These are phyloP conservation scores for Cytospora schulzeri DNA, from an alignment of 2,329 filamentous ascomycete genomes.

Conservation along the genomic window DNA sequence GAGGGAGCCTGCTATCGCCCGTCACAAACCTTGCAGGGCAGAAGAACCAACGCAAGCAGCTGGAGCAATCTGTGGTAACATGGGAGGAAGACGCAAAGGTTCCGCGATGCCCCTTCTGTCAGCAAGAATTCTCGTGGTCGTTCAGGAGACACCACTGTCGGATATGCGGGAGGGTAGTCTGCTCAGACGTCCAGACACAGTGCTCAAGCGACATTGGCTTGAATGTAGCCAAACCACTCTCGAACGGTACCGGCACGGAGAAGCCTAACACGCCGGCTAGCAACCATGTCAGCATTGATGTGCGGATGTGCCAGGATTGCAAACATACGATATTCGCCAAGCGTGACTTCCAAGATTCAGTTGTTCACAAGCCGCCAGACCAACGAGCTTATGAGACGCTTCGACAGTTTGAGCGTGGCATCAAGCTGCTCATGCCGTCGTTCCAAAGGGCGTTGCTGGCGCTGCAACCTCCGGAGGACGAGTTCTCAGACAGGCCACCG, in stretches of 20 bases:
- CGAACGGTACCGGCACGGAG: conserved; percentile 40
- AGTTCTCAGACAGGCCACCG: conserved; percentile 43
- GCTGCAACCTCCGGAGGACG: conserved; percentile 60
- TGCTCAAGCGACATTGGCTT: conserved; percentile 86
- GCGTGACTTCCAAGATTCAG: conserved; percentile 74
- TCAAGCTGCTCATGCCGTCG: conserved; percentile 75
- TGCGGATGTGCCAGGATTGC: conserved; percentile 93
- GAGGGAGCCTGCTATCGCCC: conserved; percentile 58
- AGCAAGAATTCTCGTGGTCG: conserved; percentile 93
- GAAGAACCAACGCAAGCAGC: conserved; percentile 73
- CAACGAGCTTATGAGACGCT: conserved; percentile 82
- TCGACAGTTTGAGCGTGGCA: conserved; percentile 84
- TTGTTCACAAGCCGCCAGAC: conserved; percentile 69
- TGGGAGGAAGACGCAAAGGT: conserved; percentile 93
- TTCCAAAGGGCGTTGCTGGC: conserved; percentile 78
- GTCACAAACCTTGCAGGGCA: conserved; percentile 65
- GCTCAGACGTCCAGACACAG: conserved; percentile 78
- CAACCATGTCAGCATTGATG: conserved; percentile 69
- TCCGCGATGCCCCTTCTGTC: conserved; percentile 84
- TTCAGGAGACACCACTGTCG: conserved; percentile 94
- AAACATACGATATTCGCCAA: conserved; percentile 63
- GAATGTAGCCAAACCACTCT: conserved; percentile 56
- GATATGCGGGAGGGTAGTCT: conserved; percentile 90
- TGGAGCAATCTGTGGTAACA: conserved; percentile 90
- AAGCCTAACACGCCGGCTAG: conserved; percentile 39